Evolutionary conservation across 768 basidiomycete species (phyloP).

Genomic region (Lanmaoa pseudosensibilis): DNA sequence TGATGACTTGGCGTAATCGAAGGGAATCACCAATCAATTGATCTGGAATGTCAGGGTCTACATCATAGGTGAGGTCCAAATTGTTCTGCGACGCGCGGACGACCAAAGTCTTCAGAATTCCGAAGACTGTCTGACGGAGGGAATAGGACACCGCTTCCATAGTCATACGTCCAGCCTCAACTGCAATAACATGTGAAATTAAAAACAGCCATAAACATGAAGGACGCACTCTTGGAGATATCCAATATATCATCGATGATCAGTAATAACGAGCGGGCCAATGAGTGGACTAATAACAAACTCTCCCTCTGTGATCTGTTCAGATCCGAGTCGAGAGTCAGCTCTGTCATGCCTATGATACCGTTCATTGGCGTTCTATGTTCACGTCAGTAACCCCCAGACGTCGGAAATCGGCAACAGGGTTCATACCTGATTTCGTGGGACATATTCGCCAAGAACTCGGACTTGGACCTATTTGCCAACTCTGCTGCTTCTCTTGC

Average conservation of each 20-base stretch:
- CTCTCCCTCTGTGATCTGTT: slow-evolving; percentile 95
- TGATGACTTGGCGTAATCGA: slow-evolving; percentile 92
- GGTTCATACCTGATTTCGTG: slow-evolving; percentile 89
- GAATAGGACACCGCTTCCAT: slow-evolving; percentile 99
- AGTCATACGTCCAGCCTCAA: slow-evolving; percentile 99
- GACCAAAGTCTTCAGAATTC: slow-evolving; percentile 96
- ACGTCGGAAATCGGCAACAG: not conserved
- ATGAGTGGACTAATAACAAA: slow-evolving; percentile 89
- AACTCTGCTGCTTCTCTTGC: slow-evolving; percentile 96
- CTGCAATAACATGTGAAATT: slow-evolving; percentile 41
- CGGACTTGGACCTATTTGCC: slow-evolving; percentile 96
- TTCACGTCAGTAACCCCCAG: slow-evolving; percentile 8
- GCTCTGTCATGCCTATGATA: slow-evolving; percentile 99
- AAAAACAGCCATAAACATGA: not conserved
- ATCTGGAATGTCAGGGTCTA: slow-evolving; percentile 94
- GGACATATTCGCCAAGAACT: slow-evolving; percentile 99
- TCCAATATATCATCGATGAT: slow-evolving; percentile 99
- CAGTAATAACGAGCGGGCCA: slow-evolving; percentile 88
- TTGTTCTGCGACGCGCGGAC: slow-evolving; percentile 97
- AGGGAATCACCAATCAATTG: slow-evolving; percentile 96
- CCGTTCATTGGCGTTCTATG: slow-evolving; percentile 99
- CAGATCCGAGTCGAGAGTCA: slow-evolving; percentile 94
- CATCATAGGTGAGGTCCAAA: slow-evolving; percentile 93
- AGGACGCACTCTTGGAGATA: slow-evolving; percentile 92
- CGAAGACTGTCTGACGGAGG: slow-evolving; percentile 93